A percentile compares a stretch with the other conserved stretches of the same genome.
Evolutionary conservation across 2,329 filamentous ascomycete species (phyloP).

Genomic region (Didymella segeticola): DNA sequence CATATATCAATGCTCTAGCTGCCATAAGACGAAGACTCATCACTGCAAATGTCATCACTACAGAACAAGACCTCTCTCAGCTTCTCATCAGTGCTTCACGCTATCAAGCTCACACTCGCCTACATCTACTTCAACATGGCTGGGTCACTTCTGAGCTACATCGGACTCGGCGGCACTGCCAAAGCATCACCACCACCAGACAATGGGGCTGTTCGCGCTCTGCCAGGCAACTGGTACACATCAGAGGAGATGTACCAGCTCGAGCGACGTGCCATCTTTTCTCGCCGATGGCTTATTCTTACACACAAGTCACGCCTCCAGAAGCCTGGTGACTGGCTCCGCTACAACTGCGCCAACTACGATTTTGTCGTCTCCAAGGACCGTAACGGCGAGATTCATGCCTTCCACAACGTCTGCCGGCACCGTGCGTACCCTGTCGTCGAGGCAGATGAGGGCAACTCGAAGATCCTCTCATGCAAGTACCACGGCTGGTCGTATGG

Average conservation of each 20-base stretch:
- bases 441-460: slow-evolving; percentile 47
- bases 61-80: slow-evolving; percentile 16
- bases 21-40: background rate
- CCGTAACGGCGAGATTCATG: slow-evolving; percentile 48
- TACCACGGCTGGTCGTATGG: slow-evolving; percentile 58
- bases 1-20: slow-evolving; percentile 31
- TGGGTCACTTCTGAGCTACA: slow-evolving; percentile 36
- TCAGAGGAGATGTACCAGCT: slow-evolving; percentile 55
- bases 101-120: slow-evolving; percentile 4
- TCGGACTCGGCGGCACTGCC: slow-evolving; percentile 32
- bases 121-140: slow-evolving; percentile 29
- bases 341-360: slow-evolving; percentile 55
- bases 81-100: slow-evolving; percentile 16
- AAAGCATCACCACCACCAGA: slow-evolving; percentile 21
- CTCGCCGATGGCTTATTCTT: slow-evolving; percentile 62
- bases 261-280: slow-evolving; percentile 60
- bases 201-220: slow-evolving; percentile 48
- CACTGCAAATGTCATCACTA: slow-evolving; percentile 15
- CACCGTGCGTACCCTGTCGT: slow-evolving; percentile 55
- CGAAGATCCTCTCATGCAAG: slow-evolving; percentile 52
- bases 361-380: slow-evolving; percentile 50
- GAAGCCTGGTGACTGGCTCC: slow-evolving; percentile 64
- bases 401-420: slow-evolving; percentile 56
- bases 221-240: slow-evolving; percentile 51
- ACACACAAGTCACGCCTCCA: slow-evolving; percentile 60